Evolutionary conservation across 2,329 filamentous ascomycete genomes (phyloP).

Genomic region (Pezicula neosporulosa): DNA sequence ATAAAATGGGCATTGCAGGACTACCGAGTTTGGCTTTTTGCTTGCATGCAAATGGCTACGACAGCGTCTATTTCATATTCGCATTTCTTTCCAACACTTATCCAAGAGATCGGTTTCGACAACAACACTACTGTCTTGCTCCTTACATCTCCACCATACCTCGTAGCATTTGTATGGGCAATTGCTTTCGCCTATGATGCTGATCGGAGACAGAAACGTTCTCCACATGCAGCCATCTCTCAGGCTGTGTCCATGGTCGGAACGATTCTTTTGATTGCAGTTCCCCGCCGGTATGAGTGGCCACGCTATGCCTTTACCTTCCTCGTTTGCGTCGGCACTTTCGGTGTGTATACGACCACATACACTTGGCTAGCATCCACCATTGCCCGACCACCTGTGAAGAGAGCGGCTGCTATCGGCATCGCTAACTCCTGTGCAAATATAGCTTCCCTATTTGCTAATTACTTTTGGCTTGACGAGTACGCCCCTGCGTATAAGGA

Average conservation of each 20-base stretch:
- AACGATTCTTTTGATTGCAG: not conserved
- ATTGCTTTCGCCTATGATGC: not conserved
- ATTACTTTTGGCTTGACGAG: conserved; percentile 11
- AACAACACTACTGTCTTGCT: conserved; percentile 3
- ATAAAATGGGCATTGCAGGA: not conserved
- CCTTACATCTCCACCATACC: conserved; percentile 3
- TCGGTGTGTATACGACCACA: not conserved
- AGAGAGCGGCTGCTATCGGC: conserved; percentile 8
- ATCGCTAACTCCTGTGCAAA: conserved; percentile 7
- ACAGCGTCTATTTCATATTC: not conserved
- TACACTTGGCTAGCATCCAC: not conserved
- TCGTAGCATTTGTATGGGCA: conserved; percentile 5
- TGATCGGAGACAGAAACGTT: not conserved
- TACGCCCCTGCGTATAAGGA: conserved; percentile 6
- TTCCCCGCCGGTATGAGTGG: not conserved
- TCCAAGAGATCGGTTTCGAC: conserved; percentile 5
- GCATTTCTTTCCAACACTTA: conserved; percentile 6
- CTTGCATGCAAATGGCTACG: not conserved
- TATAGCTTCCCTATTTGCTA: conserved; percentile 5
- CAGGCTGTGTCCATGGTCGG: not conserved
- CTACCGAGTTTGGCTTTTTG: not conserved
- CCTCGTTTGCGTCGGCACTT: not conserved
- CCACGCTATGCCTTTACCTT: not conserved
- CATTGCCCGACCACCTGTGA: conserved; percentile 1
- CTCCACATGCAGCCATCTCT: not conserved